A percentile compares a stretch with the other conserved stretches of the same genome.
These are phyloP conservation scores for Boletus reticulatus DNA, from an alignment of 768 basidiomycete species.

Conservation along the genomic window DNA sequence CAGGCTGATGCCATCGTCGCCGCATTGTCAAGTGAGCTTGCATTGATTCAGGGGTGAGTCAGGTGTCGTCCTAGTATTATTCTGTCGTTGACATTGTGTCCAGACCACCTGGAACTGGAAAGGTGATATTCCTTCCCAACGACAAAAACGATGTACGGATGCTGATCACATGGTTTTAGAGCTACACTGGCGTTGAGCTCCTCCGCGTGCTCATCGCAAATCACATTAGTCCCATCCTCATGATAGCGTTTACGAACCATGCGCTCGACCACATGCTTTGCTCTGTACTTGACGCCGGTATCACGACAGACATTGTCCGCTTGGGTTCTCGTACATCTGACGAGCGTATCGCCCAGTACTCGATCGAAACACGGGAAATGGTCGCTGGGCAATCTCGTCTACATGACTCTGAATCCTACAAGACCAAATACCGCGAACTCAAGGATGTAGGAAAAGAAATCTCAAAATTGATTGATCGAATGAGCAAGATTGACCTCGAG, in stretches of 20 bases:
- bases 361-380: conserved; percentile 57
- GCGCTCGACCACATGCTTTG: conserved; percentile 72
- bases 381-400: conserved; percentile 42
- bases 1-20: conserved; percentile 71
- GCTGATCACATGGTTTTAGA: conserved; percentile 34
- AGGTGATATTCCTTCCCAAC: conserved; percentile 37
- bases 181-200: conserved; percentile 67
- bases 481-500: conserved; percentile 33
- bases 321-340: conserved; percentile 65
- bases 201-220: conserved; percentile 61
- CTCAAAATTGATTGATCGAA: conserved; percentile 41
- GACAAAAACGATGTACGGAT: background rate
- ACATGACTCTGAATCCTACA: conserved; percentile 26
- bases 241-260: conserved; percentile 75
- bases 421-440: conserved; percentile 36
- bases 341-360: conserved; percentile 58
- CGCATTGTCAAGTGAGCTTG: conserved; percentile 55
- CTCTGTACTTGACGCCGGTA: conserved; percentile 60
- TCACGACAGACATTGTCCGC: conserved; percentile 64
- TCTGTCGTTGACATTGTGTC: background rate
- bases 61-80: background rate
- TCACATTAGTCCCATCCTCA: conserved; percentile 49
- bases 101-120: conserved; percentile 79
- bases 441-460: conserved; percentile 49
- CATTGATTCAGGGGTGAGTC: conserved; percentile 69